Base-by-base conservation (phyloP, 1,284 basidiomycete genomes). In the Pseudozyma thailandica region DNA sequence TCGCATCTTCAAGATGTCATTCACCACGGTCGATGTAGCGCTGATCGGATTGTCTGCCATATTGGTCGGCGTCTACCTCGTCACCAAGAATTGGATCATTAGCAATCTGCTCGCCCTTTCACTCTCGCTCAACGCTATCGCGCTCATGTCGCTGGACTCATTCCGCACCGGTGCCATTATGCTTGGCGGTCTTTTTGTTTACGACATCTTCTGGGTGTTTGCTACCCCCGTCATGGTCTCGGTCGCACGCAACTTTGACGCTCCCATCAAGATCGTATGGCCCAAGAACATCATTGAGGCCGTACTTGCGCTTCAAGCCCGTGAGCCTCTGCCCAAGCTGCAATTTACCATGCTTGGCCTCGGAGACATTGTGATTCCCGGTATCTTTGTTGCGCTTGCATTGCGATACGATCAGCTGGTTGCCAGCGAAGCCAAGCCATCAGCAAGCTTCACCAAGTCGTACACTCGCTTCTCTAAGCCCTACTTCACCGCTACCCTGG, bases 341-440 rank as follows among this genome's bases (percentile, higher is more conserved):
- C 92, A 92, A 10, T 92, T 89, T 82, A 91, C 93, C 35, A 91
- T 98, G 89, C 89, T 98, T 25, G 95, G 95, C 6, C 86, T 98
- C 37, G 93, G 95, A 27, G 92, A 94, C 81, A 89, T 95, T 55
- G 92, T 95, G 23, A 87, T 94, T 35, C 92, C 93, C 0, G 94
- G 94, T n/a, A 87, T 91, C 58, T 92, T 98, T 84, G 86, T 96
- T 53, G 91, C 93, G 16, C 88, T 95, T 3, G 92, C 91, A 4
- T 87, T 98, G 28, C 90, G 94, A 44, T 95, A 91, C 84, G 95
- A 98, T 84, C 86, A 90, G 68, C 63, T 78, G 16, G 70, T 85
- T 86, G 82, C 87, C 85, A 63, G 84, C 85, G 50, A 70, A 79
- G 55, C 42, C 35, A 60, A 72, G 15, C 76, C 75, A 5, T 53